These are phyloP conservation scores for Amorphotheca resinae DNA, from an alignment of 495 filamentous ascomycete genomes.

Conservation along the genomic window DNA sequence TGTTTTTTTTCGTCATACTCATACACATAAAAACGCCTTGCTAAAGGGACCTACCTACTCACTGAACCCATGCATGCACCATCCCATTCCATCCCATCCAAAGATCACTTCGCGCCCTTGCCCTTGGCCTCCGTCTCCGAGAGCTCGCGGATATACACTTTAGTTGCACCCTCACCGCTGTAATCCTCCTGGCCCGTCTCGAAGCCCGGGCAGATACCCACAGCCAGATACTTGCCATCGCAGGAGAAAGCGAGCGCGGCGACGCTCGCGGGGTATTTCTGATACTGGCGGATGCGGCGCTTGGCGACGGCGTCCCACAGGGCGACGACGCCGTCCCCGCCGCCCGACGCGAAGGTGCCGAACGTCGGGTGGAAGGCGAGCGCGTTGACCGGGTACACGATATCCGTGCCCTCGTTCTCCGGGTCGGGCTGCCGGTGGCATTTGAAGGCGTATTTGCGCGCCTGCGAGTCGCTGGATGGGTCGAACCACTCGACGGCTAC, in stretches of 20 bases:
- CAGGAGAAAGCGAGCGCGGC: conserved; percentile 62
- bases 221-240: conserved; percentile 72
- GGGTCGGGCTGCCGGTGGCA: conserved; percentile 63
- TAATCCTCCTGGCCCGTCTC: conserved; percentile 81
- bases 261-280: conserved; percentile 66
- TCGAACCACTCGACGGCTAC: conserved; percentile 98
- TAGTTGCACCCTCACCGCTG: conserved; percentile 52
- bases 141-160: conserved; percentile 71
- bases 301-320: conserved; percentile 92
- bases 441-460: conserved; percentile 95
- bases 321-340: conserved; percentile 88
- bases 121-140: conserved; percentile 79
- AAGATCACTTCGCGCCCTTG: conserved; percentile 48
- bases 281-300: conserved; percentile 81
- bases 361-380: conserved; percentile 83
- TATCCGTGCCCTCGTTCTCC: conserved; percentile 50
- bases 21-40: conserved; percentile 18
- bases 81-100: not conserved
- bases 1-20: conserved; percentile 3
- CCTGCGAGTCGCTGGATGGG: conserved; percentile 67
- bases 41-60: conserved; percentile 13
- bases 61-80: conserved; percentile 20
- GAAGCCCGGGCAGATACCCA: conserved; percentile 80
- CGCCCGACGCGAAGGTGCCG: conserved; percentile 86
- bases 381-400: conserved; percentile 92